Evolutionary conservation across 352 stramenopile species (phyloP).

Genomic region (Globisporangium cystogenes): DNA sequence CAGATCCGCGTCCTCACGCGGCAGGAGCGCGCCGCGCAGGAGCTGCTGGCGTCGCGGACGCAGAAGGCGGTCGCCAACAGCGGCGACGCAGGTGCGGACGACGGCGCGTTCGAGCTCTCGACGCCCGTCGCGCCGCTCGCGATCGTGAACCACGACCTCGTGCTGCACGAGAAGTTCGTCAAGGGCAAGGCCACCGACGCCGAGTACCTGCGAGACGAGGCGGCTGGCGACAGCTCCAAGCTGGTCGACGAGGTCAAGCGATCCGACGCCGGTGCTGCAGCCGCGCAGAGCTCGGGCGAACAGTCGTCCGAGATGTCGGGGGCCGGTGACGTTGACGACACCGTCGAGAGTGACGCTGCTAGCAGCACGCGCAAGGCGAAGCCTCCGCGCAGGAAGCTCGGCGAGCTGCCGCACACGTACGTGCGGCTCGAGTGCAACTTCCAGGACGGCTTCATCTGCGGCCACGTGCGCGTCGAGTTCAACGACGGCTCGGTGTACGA

Average conservation of each 20-base stretch:
- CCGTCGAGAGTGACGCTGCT: conserved; percentile 2
- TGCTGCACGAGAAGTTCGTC: conserved; percentile 64
- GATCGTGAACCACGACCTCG: conserved; percentile 71
- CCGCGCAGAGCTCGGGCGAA: neutral
- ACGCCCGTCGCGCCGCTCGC: conserved; percentile 44
- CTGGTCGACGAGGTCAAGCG: neutral
- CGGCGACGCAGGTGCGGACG: neutral
- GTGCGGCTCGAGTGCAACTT: conserved; percentile 70
- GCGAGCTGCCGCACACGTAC: conserved; percentile 61
- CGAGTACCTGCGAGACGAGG: conserved; percentile 49
- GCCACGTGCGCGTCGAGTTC: conserved; percentile 62
- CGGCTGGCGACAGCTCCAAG: neutral
- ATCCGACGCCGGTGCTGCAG: neutral
- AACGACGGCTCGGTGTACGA: conserved; percentile 79
- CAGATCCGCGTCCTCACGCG: conserved; percentile 44
- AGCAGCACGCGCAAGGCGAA: conserved; percentile 10
- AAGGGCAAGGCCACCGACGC: conserved; percentile 52
- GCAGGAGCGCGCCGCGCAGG: conserved; percentile 31
- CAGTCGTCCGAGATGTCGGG: neutral
- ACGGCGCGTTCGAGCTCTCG: conserved; percentile 27
- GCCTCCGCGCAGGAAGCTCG: conserved; percentile 10
- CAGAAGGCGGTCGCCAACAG: conserved; percentile 20
- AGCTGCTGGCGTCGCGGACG: conserved; percentile 29
- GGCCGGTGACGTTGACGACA: neutral
- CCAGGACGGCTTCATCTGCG: conserved; percentile 55